Conservation (phyloP, 495 filamentous ascomycete genomes). For the Wilcoxina mikolae region DNA sequence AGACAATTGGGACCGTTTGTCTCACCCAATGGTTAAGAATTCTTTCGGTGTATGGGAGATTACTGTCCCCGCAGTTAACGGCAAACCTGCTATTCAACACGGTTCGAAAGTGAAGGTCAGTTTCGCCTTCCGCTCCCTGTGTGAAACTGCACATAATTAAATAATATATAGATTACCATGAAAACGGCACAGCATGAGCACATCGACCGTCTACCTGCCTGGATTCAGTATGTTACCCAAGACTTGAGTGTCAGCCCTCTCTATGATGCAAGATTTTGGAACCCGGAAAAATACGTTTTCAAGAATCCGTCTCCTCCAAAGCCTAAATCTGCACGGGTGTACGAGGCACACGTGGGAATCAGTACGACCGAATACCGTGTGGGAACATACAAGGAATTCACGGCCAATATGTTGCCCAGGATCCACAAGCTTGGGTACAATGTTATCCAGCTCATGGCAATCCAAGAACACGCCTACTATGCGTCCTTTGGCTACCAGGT, state of each 20-base stretch:
- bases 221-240: constrained; percentile 95
- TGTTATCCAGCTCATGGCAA: constrained; percentile 93
- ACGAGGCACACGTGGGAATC: constrained; percentile 96
- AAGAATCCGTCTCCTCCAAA: constrained; percentile 70
- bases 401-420: constrained; percentile 72
- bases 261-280: constrained; percentile 96
- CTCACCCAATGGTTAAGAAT: constrained; percentile 74
- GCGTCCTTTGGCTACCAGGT: constrained; percentile 97
- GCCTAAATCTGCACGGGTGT: constrained; percentile 73
- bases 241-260: constrained; percentile 73
- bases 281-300: constrained; percentile 69
- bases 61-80: constrained; percentile 53
- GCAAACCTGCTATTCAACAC: constrained; percentile 69
- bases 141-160: neutral
- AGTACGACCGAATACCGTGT: constrained; percentile 80
- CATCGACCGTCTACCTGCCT: constrained; percentile 78
- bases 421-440: constrained; percentile 91
- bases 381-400: constrained; percentile 94
- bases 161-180: constrained; percentile 55
- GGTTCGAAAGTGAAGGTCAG: constrained; percentile 84
- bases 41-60: constrained; percentile 81
- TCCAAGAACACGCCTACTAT: constrained; percentile 99
- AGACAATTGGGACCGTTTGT: constrained; percentile 78
- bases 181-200: constrained; percentile 59
- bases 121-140: constrained; percentile 3